phyloP scores from a whole-genome alignment of 2,329 filamentous ascomycete genomes.

The Neonectria neomacrospora region DNA sequence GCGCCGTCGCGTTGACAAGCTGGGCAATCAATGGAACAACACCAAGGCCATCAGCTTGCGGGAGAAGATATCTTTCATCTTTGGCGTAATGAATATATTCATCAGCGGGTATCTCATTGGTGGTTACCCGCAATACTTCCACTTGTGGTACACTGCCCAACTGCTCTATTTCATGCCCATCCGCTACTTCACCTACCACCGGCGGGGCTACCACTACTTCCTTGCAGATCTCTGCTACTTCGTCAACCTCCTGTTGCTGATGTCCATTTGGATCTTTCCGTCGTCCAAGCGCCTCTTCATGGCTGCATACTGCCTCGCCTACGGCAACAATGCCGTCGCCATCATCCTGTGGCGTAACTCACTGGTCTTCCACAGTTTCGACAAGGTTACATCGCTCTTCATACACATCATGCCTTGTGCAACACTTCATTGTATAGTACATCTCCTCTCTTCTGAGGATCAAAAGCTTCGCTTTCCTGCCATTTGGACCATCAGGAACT shows the following conservation, averaged over 20 bases:
- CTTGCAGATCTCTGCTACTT: slow-evolving; percentile 98
- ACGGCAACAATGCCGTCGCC: slow-evolving; percentile 95
- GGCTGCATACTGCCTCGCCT: slow-evolving; percentile 89
- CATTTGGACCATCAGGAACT: slow-evolving; percentile 80
- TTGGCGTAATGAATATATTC: slow-evolving; percentile 96
- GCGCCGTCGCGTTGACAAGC: slow-evolving; percentile 87
- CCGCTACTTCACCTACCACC: slow-evolving; percentile 89
- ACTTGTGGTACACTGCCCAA: slow-evolving; percentile 90
- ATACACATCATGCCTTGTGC: slow-evolving; percentile 99
- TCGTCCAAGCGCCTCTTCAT: slow-evolving; percentile 91
- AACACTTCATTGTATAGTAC: slow-evolving; percentile 90
- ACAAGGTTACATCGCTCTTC: slow-evolving; percentile 98
- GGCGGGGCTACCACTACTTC: slow-evolving; percentile 95
- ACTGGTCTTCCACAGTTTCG: slow-evolving; percentile 96
- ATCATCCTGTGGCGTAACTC: slow-evolving; percentile 99
- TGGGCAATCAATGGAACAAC: slow-evolving; percentile 88
- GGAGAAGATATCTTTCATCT: slow-evolving; percentile 97
- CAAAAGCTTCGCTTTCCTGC: slow-evolving; percentile 83
- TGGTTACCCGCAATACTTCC: slow-evolving; percentile 85
- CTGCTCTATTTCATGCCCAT: slow-evolving; percentile 97
- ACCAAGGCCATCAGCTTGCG: slow-evolving; percentile 87
- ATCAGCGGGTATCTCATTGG: slow-evolving; percentile 95
- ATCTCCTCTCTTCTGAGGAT: slow-evolving; percentile 74
- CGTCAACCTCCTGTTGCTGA: slow-evolving; percentile 85
- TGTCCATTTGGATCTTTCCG: slow-evolving; percentile 92